Conservation (phyloP, 2,329 filamentous ascomycete species). For the Diaporthe amygdali region DNA sequence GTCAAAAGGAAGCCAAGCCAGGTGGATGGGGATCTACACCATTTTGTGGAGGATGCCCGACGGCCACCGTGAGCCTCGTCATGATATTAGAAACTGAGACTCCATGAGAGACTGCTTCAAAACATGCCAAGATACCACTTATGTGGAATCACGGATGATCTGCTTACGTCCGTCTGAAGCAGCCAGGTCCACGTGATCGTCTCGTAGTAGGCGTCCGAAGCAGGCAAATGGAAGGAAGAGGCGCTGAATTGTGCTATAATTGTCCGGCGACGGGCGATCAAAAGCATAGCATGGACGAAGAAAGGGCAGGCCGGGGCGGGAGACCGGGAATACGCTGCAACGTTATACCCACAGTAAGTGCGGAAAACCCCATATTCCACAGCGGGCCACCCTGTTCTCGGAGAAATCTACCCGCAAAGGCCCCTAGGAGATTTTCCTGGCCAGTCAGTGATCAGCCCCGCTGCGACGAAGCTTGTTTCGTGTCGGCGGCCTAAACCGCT, state of each 20-base stretch:
- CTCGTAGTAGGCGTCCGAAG: background rate
- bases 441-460: conserved; percentile 7
- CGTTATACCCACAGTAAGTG: background rate
- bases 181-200: conserved; percentile 9
- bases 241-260: conserved; percentile 1
- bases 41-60: background rate
- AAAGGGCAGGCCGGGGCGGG: background rate
- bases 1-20: background rate
- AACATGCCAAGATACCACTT: conserved; percentile 17
- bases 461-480: conserved; percentile 25
- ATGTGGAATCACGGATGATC: background rate
- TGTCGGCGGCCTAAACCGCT: conserved; percentile 12
- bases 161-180: background rate
- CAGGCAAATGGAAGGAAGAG: background rate
- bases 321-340: background rate
- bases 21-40: background rate
- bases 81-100: conserved; percentile 13
- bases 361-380: conserved; percentile 5
- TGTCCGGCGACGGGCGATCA: conserved; percentile 1
- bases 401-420: conserved; percentile 7
- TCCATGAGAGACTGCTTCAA: background rate
- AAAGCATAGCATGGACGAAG: conserved; percentile 5
- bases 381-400: conserved; percentile 15
- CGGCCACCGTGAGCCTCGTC: background rate
- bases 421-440: background rate